phyloP scores from a whole-genome alignment of 2,329 filamentous ascomycete species.

The Purpureocillium takamizusanense region DNA sequence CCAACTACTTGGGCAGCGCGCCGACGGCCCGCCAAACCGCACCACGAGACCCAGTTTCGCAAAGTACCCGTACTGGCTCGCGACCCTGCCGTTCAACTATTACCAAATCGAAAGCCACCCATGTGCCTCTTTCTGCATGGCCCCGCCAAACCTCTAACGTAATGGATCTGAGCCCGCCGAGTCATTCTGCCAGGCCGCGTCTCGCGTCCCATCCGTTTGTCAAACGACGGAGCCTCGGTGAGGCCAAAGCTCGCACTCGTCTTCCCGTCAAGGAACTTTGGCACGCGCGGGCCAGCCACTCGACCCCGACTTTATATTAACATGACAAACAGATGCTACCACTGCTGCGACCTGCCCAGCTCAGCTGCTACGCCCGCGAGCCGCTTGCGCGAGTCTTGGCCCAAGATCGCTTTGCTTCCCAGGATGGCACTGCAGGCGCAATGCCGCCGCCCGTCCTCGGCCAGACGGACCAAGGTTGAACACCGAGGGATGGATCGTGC shows the following conservation, averaged over 20 bases:
- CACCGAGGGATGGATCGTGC: too few relatives aligned
- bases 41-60: background rate
- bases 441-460: too few relatives aligned
- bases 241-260: background rate
- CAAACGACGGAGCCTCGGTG: background rate
- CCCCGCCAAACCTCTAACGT: constrained; percentile 31
- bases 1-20: background rate
- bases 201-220: background rate
- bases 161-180: constrained; percentile 28
- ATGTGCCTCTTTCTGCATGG: constrained; percentile 14
- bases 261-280: too few relatives aligned
- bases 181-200: constrained; percentile 12
- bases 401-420: too few relatives aligned
- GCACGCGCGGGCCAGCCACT: constrained; percentile 1
- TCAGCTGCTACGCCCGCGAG: too few relatives aligned
- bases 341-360: constrained; percentile 1
- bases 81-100: constrained; percentile 15
- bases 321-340: constrained; percentile 5
- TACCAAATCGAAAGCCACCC: constrained; percentile 38
- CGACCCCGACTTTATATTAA: background rate
- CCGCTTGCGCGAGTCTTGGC: too few relatives aligned
- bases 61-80: too few relatives aligned
- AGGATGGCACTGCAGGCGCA: too few relatives aligned
- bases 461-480: too few relatives aligned
- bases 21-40: background rate